Evolutionary conservation across 2,329 filamentous ascomycete species (phyloP).

Genomic region (Cadophora malorum): DNA sequence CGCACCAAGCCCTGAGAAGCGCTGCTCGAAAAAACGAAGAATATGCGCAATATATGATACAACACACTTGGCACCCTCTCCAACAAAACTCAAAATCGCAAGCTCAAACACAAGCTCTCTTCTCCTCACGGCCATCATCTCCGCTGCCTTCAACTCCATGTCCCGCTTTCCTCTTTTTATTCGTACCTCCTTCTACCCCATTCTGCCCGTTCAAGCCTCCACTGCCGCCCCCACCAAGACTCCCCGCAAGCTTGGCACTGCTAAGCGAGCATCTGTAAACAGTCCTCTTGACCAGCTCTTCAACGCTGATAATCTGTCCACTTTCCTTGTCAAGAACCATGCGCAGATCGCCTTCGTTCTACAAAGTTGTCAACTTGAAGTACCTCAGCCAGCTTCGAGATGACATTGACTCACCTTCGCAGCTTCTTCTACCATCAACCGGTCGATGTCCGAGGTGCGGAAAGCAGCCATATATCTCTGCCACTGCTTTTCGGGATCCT

Average conservation of each 20-base stretch:
- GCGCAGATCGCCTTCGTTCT: constrained; percentile 30
- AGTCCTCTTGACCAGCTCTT: constrained; percentile 60
- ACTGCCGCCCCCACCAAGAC: background rate
- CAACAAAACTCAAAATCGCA: background rate
- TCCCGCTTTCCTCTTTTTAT: background rate
- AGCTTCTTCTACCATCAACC: constrained; percentile 30
- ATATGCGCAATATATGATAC: background rate
- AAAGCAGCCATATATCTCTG: constrained; percentile 24
- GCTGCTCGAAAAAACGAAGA: too few species aligned
- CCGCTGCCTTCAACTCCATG: background rate
- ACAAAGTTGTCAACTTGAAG: background rate
- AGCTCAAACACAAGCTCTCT: constrained; percentile 11
- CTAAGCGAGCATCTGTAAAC: constrained; percentile 12
- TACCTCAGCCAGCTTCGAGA: background rate
- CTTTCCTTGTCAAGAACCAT: constrained; percentile 60
- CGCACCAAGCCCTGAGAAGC: too few species aligned
- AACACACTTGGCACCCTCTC: background rate
- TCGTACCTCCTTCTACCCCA: background rate
- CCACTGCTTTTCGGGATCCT: constrained; percentile 22
- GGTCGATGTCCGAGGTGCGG: constrained; percentile 27
- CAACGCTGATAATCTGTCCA: constrained; percentile 65
- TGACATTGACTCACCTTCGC: constrained; percentile 30
- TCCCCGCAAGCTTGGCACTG: background rate
- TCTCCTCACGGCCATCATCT: background rate
- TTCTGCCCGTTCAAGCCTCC: background rate